phyloP scores from a whole-genome alignment of 352 stramenopile genomes.

The Phytophthora tubulina region DNA sequence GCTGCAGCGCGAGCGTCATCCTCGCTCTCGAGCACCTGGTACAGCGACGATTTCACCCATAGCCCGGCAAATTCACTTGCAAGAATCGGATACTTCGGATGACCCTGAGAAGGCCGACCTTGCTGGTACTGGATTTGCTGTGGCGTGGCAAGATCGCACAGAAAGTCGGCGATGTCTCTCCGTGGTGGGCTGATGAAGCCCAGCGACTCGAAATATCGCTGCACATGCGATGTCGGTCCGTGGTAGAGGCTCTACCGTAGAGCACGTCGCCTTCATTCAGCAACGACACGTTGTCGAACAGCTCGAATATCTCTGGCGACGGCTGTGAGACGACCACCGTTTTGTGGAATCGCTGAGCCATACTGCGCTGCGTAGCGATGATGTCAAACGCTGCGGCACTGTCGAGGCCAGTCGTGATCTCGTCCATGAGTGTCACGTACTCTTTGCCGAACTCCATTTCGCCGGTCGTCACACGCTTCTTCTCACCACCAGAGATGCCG shows the following conservation, averaged over 20 bases:
- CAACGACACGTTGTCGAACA: slow-evolving; percentile 18
- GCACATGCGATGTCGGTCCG: slow-evolving; percentile 16
- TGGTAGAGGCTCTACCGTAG: background rate
- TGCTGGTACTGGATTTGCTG: slow-evolving; percentile 20
- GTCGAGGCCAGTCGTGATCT: slow-evolving; percentile 28
- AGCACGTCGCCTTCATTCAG: slow-evolving; percentile 16
- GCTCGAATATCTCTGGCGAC: slow-evolving; percentile 21
- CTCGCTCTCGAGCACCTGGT: slow-evolving; percentile 35
- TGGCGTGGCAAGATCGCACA: slow-evolving; percentile 24
- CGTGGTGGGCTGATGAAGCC: slow-evolving; percentile 14
- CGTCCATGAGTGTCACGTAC: slow-evolving; percentile 45
- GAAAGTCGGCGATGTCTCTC: slow-evolving; percentile 23
- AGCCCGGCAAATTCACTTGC: slow-evolving; percentile 57
- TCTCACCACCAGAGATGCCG: slow-evolving; percentile 82
- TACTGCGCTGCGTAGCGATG: slow-evolving; percentile 20
- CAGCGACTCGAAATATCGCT: slow-evolving; percentile 21
- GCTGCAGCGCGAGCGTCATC: slow-evolving; percentile 11
- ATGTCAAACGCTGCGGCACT: slow-evolving; percentile 27
- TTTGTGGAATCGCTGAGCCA: slow-evolving; percentile 18
- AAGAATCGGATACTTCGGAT: slow-evolving; percentile 27
- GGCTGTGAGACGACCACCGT: slow-evolving; percentile 28
- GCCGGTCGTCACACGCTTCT: slow-evolving; percentile 78
- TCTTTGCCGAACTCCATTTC: slow-evolving; percentile 90
- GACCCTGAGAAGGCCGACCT: slow-evolving; percentile 3
- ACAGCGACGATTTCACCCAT: slow-evolving; percentile 52